phyloP scores from a whole-genome alignment of 805 yeast genomes.

The Barnettozyma sp. region DNA sequence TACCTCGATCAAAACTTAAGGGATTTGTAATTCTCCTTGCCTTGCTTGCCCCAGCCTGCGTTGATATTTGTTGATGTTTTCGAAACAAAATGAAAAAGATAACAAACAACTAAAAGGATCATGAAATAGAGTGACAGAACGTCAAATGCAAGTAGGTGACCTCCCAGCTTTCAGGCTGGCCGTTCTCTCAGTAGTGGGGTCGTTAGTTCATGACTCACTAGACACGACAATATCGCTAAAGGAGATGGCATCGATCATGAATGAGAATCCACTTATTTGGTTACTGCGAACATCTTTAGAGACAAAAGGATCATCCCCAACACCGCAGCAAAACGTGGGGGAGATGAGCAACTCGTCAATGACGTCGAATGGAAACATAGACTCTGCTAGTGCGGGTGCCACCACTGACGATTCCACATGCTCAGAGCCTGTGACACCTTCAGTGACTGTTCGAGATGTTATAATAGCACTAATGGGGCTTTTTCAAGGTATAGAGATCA shows the following conservation, averaged over 20 bases:
- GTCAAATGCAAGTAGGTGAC: not conserved
- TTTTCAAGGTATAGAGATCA: conserved; percentile 19
- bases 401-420: too few relatives aligned
- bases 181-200: conserved; percentile 23
- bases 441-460: conserved; percentile 19
- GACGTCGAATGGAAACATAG: too few relatives aligned
- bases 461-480: conserved; percentile 22
- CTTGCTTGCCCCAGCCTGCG: too few relatives aligned
- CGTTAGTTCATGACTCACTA: conserved; percentile 20
- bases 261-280: conserved; percentile 16
- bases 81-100: not conserved
- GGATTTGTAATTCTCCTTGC: too few relatives aligned
- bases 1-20: too few relatives aligned
- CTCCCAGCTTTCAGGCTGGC: conserved; percentile 19
- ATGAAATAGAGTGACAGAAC: too few relatives aligned
- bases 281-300: conserved; percentile 8
- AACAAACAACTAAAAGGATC: conserved; percentile 1
- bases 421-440: too few relatives aligned
- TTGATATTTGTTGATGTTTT: not conserved
- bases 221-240: conserved; percentile 20
- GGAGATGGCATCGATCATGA: conserved; percentile 19
- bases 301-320: conserved; percentile 7
- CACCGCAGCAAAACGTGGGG: conserved; percentile 1
- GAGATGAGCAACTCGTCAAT: not conserved
- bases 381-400: too few relatives aligned